phyloP scores from a whole-genome alignment of 345 rosid genomes.

The Stellera chamaejasme region DNA sequence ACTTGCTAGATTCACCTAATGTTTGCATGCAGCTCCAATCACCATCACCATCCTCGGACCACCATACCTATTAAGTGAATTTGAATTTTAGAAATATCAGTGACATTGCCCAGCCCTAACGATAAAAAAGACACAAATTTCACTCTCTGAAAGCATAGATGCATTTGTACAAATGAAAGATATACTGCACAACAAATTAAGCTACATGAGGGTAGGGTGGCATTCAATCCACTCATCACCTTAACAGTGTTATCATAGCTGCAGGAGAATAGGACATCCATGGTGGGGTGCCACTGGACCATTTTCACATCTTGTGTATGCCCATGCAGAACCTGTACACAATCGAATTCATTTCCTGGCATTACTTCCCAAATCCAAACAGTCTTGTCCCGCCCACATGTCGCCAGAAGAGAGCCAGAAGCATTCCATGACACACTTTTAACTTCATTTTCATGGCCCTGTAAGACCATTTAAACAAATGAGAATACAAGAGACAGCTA shows the following conservation, averaged over 20 bases:
- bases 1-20: conserved; percentile 70
- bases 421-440: conserved; percentile 89
- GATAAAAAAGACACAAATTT: neutral
- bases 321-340: conserved; percentile 80
- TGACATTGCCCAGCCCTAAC: neutral
- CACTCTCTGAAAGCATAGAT: too few species aligned
- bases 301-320: conserved; percentile 93
- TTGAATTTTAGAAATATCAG: conserved; percentile 1
- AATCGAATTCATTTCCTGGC: conserved; percentile 80
- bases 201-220: neutral
- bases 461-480: neutral
- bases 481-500: too few species aligned
- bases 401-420: conserved; percentile 68
- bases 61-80: conserved; percentile 67
- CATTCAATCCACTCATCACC: conserved; percentile 31
- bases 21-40: conserved; percentile 83
- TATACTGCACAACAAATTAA: neutral
- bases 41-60: conserved; percentile 78
- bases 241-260: conserved; percentile 88
- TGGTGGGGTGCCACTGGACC: conserved; percentile 93
- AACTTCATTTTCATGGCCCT: conserved; percentile 98
- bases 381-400: conserved; percentile 87
- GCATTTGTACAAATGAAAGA: neutral
- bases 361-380: conserved; percentile 96
- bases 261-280: conserved; percentile 85